Base-by-base conservation (phyloP, 1,139 yeast species). In the Debaryomyces fabryi region DNA sequence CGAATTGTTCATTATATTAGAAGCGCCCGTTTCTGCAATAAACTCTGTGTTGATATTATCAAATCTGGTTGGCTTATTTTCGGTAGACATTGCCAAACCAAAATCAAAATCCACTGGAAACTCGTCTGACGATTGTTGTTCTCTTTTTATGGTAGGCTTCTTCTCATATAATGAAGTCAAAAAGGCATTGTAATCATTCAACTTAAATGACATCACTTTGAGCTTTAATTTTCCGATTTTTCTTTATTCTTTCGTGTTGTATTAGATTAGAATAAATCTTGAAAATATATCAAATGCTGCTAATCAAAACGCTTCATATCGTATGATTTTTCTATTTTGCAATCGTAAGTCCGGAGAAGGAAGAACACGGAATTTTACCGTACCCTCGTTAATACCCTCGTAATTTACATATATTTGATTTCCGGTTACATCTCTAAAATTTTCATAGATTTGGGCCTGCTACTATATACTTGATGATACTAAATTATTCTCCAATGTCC, bases 401-500 rank as follows among this genome's bases (percentile, higher is more conserved):
- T 27, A 27, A 12, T 27, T 12, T 1, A n/a, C 10, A 13, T 15
- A 23, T 4, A 37, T 12, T 32, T 10, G 23, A 18, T 23, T 24
- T 37, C 33, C 36, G 41, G 36, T 18, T 33, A 9, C 46, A 42
- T 46, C 46, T 27, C 39, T 21, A 35, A 42, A 42, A 30, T 46
- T 46, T 46, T 35, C 42, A 33, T 18, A n/a, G 13, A 12, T 29
- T n/a, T 37, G 8, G 6, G n/a, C 4, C 5, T 4, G 36, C 6
- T 23, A 25, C 23, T 15, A n/a, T 13, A 32, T 21, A 10, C 27
- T 16, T 13, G 9, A 30, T 8, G 15, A 21, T 15, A n/a, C 3
- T 13, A 10, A 42, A 36, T 2, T 21, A 34, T 7, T 23, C 23
- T 13, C 39, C 39, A 24, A 86, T 86, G 92, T 79, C 88, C 20